These are phyloP conservation scores for Marasmius tenuissimus DNA, from an alignment of 1,284 basidiomycete genomes.

Conservation along the genomic window DNA sequence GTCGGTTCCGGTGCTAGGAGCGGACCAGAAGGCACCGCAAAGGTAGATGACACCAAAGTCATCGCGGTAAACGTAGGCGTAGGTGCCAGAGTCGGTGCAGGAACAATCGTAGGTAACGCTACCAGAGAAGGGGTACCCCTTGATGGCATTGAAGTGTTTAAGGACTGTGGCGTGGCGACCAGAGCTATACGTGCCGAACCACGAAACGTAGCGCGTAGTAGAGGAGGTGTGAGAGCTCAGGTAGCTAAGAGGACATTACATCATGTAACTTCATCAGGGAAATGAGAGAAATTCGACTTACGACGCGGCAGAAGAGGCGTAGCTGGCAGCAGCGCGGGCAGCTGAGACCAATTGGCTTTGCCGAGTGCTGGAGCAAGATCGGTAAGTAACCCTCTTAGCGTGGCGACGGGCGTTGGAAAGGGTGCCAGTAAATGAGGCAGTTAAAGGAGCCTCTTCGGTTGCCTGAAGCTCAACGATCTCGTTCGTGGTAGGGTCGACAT, in stretches of 20 bases:
- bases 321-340: constrained; percentile 38
- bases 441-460: constrained; percentile 25
- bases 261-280: background rate
- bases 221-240: constrained; percentile 31
- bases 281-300: constrained; percentile 12
- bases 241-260: constrained; percentile 22
- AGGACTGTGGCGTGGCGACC: constrained; percentile 37
- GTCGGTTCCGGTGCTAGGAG: constrained; percentile 45
- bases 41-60: constrained; percentile 42
- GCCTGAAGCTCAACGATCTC: constrained; percentile 15
- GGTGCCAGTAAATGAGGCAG: constrained; percentile 34
- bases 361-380: constrained; percentile 38
- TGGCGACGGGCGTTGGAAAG: constrained; percentile 31
- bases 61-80: constrained; percentile 47
- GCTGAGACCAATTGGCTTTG: constrained; percentile 35
- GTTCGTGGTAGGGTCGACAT: constrained; percentile 30
- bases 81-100: constrained; percentile 39
- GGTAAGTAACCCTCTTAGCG: constrained; percentile 37
- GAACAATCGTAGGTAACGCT: constrained; percentile 42
- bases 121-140: constrained; percentile 30
- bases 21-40: constrained; percentile 49
- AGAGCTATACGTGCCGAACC: constrained; percentile 47
- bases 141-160: constrained; percentile 39
- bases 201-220: constrained; percentile 44
- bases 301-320: constrained; percentile 34